Evolutionary conservation across 2,329 filamentous ascomycete genomes (phyloP).

Genomic region (Fusarium udum): DNA sequence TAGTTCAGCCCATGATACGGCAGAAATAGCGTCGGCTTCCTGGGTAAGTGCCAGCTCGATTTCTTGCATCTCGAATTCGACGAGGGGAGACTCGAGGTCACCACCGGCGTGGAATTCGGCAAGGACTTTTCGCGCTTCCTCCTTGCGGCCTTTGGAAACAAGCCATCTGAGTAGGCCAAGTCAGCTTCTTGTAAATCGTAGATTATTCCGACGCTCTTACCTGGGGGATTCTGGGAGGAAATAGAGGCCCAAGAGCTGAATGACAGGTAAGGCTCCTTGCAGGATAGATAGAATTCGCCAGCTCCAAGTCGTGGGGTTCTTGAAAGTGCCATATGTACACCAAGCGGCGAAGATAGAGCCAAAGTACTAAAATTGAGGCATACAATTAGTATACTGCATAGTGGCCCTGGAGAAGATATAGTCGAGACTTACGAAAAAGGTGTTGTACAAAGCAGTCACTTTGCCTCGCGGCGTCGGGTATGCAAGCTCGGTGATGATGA

Average conservation of each 20-base stretch:
- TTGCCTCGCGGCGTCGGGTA: constrained; percentile 48
- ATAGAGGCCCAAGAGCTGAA: constrained; percentile 38
- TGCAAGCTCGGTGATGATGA: constrained; percentile 48
- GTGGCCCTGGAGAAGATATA: background rate
- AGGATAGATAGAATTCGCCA: constrained; percentile 43
- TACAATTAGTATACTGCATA: fast-evolving
- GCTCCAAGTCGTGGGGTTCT: constrained; percentile 29
- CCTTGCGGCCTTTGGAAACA: constrained; percentile 45
- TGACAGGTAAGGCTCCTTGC: constrained; percentile 30
- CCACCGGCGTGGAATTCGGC: constrained; percentile 54
- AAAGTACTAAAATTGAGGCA: constrained; percentile 17
- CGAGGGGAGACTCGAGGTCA: constrained; percentile 51
- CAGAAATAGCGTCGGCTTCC: constrained; percentile 46
- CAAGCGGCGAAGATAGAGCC: constrained; percentile 45
- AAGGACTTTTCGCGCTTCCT: constrained; percentile 50
- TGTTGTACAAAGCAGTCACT: constrained; percentile 46
- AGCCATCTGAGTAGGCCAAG: constrained; percentile 43
- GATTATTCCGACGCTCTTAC: no score
- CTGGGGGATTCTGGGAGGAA: constrained; percentile 42
- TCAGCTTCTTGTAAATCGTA: no score
- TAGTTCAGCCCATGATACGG: constrained; percentile 50
- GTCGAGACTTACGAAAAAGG: constrained; percentile 37
- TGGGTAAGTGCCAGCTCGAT: constrained; percentile 49
- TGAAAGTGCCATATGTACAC: constrained; percentile 41
- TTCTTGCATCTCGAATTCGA: constrained; percentile 53